Evolutionary conservation across 1,284 basidiomycete genomes (phyloP).

Genomic region (Tylopilus sp.): DNA sequence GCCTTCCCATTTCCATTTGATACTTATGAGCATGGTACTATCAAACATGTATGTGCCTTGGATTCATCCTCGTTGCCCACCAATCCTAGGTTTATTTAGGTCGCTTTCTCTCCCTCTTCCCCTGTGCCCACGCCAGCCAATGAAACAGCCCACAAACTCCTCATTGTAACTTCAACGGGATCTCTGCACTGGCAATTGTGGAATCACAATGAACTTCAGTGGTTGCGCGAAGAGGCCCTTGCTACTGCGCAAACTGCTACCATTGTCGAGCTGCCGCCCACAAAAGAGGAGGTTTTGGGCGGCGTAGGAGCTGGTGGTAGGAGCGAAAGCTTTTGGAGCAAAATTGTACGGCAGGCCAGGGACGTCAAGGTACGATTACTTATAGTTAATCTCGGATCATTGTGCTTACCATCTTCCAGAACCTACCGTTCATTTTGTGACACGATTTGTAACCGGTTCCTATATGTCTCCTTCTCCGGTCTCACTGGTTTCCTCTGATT

Average conservation of each 20-base stretch:
- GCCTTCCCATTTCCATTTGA: constrained; percentile 82
- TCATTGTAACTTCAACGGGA: constrained; percentile 83
- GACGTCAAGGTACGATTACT: constrained; percentile 66
- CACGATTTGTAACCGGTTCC: constrained; percentile 80
- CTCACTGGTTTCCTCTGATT: constrained; percentile 40
- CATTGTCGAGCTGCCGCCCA: constrained; percentile 85
- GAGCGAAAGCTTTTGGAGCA: constrained; percentile 64
- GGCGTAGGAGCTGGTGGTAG: constrained; percentile 8
- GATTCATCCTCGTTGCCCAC: not conserved
- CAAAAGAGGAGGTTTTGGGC: constrained; percentile 28
- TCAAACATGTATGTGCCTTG: constrained; percentile 68
- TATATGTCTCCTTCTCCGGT: constrained; percentile 55
- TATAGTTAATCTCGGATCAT: not conserved
- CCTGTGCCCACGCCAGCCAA: constrained; percentile 39
- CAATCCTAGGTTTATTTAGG: constrained; percentile 48
- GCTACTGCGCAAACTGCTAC: constrained; percentile 73
- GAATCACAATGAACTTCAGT: constrained; percentile 71
- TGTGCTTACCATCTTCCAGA: constrained; percentile 50
- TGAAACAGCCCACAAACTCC: constrained; percentile 54
- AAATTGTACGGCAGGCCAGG: constrained; percentile 69
- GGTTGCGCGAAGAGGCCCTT: constrained; percentile 89
- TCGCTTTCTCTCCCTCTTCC: constrained; percentile 64
- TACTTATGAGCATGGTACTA: constrained; percentile 75
- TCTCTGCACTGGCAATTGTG: constrained; percentile 85
- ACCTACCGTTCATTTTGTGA: constrained; percentile 76